Evolutionary conservation across 306 rosid species (phyloP).

Genomic region (Lotus japonicus): DNA sequence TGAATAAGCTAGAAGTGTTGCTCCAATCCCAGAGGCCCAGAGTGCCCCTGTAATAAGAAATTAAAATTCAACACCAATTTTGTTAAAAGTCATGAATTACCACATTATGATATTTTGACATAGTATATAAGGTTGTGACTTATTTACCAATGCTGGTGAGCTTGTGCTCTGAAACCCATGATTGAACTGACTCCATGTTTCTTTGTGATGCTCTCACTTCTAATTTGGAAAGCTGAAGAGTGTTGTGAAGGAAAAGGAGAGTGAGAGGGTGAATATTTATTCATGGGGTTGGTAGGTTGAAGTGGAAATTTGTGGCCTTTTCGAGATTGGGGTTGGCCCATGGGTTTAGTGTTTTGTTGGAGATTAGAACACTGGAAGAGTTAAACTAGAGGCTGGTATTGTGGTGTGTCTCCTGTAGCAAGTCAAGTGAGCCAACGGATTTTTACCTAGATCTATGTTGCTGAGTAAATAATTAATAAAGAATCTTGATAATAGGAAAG

Average conservation of each 20-base stretch:
- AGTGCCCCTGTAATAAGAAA: constrained; percentile 38
- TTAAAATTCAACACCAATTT: background rate
- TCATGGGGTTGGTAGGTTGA: background rate
- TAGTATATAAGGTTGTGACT: background rate
- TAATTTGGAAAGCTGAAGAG: too few relatives aligned
- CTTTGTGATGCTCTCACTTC: too few relatives aligned
- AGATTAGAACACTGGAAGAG: constrained; percentile 29
- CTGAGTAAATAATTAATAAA: too few relatives aligned
- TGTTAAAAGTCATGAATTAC: too few relatives aligned
- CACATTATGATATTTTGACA: too few relatives aligned
- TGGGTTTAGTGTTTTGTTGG: constrained; percentile 23
- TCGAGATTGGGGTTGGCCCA: constrained; percentile 25
- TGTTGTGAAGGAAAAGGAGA: background rate
- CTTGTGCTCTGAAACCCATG: constrained; percentile 78
- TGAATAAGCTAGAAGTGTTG: constrained; percentile 48
- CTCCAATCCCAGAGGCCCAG: constrained; percentile 81
- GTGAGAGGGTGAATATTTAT: constrained; percentile 29
- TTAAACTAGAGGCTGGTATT: constrained; percentile 48
- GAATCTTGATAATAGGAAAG: too few relatives aligned
- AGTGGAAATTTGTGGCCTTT: constrained; percentile 9
- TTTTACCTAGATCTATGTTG: background rate
- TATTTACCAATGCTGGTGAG: constrained; percentile 65
- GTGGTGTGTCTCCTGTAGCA: background rate
- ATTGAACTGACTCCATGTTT: constrained; percentile 64
- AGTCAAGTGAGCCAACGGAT: constrained; percentile 12